These are phyloP conservation scores for Didymella pomorum DNA, from an alignment of 2,329 filamentous ascomycete genomes.

Conservation along the genomic window DNA sequence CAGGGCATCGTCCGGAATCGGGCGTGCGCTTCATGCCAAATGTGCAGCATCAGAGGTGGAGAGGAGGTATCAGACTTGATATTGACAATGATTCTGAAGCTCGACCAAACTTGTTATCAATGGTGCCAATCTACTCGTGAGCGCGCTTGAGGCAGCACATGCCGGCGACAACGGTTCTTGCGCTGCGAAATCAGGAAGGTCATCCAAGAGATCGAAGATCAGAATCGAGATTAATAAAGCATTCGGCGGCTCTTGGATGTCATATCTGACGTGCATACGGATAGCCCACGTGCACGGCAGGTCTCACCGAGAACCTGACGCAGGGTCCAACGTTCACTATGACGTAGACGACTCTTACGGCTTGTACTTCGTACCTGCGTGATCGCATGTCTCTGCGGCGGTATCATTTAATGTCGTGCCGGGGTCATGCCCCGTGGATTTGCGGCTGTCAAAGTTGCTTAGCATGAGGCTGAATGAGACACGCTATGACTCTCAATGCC, in stretches of 20 bases:
- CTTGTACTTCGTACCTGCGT: conserved; percentile 19
- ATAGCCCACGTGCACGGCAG: conserved; percentile 13
- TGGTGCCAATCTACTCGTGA: too few relatives aligned
- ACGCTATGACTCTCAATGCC: conserved; percentile 18
- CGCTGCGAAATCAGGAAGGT: neutral
- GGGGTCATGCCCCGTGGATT: too few relatives aligned
- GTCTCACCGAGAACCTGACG: conserved; percentile 11
- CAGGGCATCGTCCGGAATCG: too few relatives aligned
- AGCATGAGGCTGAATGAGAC: conserved; percentile 24
- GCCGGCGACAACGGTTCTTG: too few relatives aligned
- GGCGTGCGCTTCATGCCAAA: too few relatives aligned
- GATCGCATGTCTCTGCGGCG: conserved; percentile 14
- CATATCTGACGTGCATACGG: conserved; percentile 16
- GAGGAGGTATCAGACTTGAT: too few relatives aligned
- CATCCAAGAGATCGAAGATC: conserved; percentile 9
- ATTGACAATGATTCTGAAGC: too few relatives aligned
- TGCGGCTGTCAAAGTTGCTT: conserved; percentile 20
- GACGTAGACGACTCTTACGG: conserved; percentile 16
- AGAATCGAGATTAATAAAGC: neutral
- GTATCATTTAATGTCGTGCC: conserved; percentile 5
- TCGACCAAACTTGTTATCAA: too few relatives aligned
- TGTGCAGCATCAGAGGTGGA: too few relatives aligned
- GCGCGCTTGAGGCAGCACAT: too few relatives aligned
- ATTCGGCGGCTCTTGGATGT: conserved; percentile 15
- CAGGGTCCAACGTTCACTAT: conserved; percentile 13